Conservation (phyloP, 2,329 filamentous ascomycete species). For the Claviceps purpurea region DNA sequence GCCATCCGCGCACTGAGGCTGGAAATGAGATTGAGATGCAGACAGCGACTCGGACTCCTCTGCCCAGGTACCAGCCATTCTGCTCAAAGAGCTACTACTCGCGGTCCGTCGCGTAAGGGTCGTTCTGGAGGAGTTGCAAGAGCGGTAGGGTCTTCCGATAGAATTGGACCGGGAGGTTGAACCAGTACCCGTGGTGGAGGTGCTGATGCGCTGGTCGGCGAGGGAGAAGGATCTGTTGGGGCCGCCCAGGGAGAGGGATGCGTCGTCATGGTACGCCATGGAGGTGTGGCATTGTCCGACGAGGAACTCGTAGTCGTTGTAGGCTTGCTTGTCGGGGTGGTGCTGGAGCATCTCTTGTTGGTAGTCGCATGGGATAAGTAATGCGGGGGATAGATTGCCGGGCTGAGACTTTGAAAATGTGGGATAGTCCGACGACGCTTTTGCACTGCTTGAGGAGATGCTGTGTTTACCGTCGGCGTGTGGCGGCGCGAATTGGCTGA, state of each 20-base stretch:
- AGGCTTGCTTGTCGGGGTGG: conserved; percentile 15
- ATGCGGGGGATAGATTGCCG: conserved; percentile 45
- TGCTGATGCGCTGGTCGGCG: conserved; percentile 35
- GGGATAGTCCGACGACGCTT: conserved; percentile 32
- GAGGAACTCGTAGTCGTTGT: conserved; percentile 20
- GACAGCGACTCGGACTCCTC: conserved; percentile 20
- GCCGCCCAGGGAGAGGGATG: conserved; percentile 1
- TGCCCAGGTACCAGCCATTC: conserved; percentile 17
- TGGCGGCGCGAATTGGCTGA: conserved; percentile 40
- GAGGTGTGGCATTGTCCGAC: conserved; percentile 5
- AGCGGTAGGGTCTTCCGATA: conserved; percentile 38
- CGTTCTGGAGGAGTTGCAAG: conserved; percentile 39
- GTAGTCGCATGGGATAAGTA: conserved; percentile 49
- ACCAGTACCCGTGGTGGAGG: conserved; percentile 39
- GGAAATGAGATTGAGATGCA: background rate
- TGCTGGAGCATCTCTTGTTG: conserved; percentile 36
- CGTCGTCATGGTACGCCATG: conserved; percentile 9
- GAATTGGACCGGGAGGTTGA: conserved; percentile 34
- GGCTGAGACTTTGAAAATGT: conserved; percentile 47
- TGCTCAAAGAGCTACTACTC: conserved; percentile 34
- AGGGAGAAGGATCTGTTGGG: conserved; percentile 8
- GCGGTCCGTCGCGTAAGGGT: conserved; percentile 39
- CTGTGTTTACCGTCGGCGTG: conserved; percentile 22
- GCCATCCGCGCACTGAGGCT: conserved; percentile 10
- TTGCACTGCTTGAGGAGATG: conserved; percentile 11